A percentile compares a stretch with the other conserved stretches of the same genome.
phyloP scores from a whole-genome alignment of 768 basidiomycete species.

The Kwoniella pini region DNA sequence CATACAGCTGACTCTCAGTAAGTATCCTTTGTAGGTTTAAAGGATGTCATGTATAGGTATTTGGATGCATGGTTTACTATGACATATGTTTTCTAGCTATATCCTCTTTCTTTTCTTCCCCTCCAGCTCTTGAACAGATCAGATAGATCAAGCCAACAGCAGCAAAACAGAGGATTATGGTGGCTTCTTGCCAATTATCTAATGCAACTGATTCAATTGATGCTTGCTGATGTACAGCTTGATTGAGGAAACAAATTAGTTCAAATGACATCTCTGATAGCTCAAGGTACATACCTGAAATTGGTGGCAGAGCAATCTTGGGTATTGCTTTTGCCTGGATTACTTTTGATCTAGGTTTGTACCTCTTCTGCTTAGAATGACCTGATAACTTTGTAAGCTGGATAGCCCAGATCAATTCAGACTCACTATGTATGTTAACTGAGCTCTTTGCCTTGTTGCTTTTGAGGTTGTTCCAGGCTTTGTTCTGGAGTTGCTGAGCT shows the following conservation, averaged over 20 bases:
- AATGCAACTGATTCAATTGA: slow-evolving; percentile 13
- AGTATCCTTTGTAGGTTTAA: no score
- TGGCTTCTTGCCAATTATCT: slow-evolving; percentile 49
- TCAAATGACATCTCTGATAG: background rate
- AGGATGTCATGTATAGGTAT: no score
- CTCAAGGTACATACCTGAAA: slow-evolving; percentile 14
- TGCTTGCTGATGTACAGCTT: background rate
- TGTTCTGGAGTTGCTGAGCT: slow-evolving; percentile 26
- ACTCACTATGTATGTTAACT: slow-evolving; percentile 26
- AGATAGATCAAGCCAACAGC: slow-evolving; percentile 42
- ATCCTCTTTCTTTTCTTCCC: slow-evolving; percentile 21
- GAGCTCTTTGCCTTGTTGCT: slow-evolving; percentile 12
- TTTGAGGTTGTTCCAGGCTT: background rate
- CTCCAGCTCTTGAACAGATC: slow-evolving; percentile 29
- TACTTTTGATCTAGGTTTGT: background rate
- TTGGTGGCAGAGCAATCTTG: background rate
- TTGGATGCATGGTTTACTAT: no score
- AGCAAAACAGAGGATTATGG: slow-evolving; percentile 44
- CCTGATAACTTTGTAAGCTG: background rate
- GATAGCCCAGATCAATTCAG: background rate
- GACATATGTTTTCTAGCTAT: slow-evolving; percentile 19
- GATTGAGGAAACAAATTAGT: background rate
- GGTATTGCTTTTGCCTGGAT: background rate
- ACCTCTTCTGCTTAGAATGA: background rate
- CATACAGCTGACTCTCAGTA: no score